These are phyloP conservation scores for Epichloe glyceriae DNA, from an alignment of 2,329 filamentous ascomycete genomes.

Conservation along the genomic window DNA sequence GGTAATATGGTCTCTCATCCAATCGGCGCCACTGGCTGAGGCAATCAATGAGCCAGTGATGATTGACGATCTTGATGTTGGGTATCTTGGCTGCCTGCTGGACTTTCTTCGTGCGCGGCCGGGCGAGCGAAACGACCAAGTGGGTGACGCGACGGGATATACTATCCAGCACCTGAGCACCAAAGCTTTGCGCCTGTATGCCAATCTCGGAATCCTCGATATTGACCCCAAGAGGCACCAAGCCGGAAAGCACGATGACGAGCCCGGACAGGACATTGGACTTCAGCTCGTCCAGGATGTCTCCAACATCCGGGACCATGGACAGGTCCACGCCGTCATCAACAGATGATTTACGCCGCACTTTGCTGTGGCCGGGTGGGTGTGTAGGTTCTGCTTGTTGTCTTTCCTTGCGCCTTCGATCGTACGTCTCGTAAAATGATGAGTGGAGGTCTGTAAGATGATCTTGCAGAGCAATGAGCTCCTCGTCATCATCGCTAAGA, in stretches of 20 bases:
- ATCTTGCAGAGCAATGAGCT: slow-evolving; percentile 63
- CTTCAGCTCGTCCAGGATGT: slow-evolving; percentile 76
- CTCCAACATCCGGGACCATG: slow-evolving; percentile 69
- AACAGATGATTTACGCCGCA: slow-evolving; percentile 18
- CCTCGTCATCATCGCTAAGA: slow-evolving; percentile 76
- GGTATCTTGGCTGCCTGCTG: slow-evolving; percentile 69
- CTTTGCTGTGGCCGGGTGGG: slow-evolving; percentile 20
- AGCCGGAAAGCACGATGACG: slow-evolving; percentile 76
- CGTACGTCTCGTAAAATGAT: slow-evolving; percentile 74
- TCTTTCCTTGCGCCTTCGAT: slow-evolving; percentile 33
- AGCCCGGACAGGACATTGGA: slow-evolving; percentile 58
- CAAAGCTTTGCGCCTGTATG: slow-evolving; percentile 76
- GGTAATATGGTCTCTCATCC: slow-evolving; percentile 65
- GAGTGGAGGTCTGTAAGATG: slow-evolving; percentile 65
- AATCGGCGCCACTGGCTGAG: slow-evolving; percentile 73
- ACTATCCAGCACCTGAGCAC: slow-evolving; percentile 48
- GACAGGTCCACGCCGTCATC: slow-evolving; percentile 31
- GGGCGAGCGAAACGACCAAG: slow-evolving; percentile 55
- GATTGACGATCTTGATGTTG: slow-evolving; percentile 80
- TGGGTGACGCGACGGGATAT: slow-evolving; percentile 56
- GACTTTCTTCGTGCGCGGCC: slow-evolving; percentile 80
- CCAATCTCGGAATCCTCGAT: slow-evolving; percentile 75
- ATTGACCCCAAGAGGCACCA: slow-evolving; percentile 71
- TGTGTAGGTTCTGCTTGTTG: slow-evolving; percentile 22
- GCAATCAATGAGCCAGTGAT: slow-evolving; percentile 78